Evolutionary conservation across 495 filamentous ascomycete genomes (phyloP).

Genomic region (Podospora anserina): DNA sequence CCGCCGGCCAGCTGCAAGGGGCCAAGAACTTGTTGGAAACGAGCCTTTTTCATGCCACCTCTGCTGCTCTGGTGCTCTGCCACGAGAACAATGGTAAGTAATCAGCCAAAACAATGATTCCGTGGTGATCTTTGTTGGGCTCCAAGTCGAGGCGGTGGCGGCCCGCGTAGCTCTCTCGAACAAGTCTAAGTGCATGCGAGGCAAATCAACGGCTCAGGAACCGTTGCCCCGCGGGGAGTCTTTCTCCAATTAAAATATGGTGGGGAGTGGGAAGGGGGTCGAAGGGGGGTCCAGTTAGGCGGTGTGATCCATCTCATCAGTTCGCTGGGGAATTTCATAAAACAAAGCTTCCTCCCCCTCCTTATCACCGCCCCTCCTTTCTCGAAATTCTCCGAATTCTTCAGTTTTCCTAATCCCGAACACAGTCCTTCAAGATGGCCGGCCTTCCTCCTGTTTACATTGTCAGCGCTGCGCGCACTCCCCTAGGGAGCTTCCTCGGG

Average conservation of each 20-base stretch:
- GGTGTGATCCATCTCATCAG: slow-evolving; percentile 3
- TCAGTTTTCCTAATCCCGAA: neutral
- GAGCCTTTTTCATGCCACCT: neutral
- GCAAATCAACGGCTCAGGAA: slow-evolving; percentile 4
- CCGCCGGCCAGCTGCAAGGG: neutral
- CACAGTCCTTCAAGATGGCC: slow-evolving; percentile 26
- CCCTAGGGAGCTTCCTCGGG: slow-evolving; percentile 91
- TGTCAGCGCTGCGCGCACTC: slow-evolving; percentile 85
- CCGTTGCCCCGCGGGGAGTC: neutral
- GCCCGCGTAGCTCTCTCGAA: neutral
- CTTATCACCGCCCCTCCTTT: neutral
- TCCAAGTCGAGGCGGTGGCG: slow-evolving; percentile 4
- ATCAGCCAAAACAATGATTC: neutral
- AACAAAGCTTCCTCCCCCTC: slow-evolving; percentile 5
- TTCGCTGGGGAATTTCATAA: neutral
- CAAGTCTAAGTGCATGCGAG: neutral
- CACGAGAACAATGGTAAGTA: neutral
- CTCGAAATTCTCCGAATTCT: neutral
- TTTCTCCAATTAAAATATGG: neutral
- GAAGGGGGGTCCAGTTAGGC: slow-evolving; percentile 8
- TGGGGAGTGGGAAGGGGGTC: slow-evolving; percentile 2
- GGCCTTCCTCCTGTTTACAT: slow-evolving; percentile 84
- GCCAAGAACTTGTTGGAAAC: neutral
- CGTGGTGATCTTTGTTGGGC: slow-evolving; percentile 1
- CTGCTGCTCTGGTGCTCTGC: no score